Evolutionary conservation across 306 rosid species (phyloP).

Genomic region (Acacia melanoxylon): DNA sequence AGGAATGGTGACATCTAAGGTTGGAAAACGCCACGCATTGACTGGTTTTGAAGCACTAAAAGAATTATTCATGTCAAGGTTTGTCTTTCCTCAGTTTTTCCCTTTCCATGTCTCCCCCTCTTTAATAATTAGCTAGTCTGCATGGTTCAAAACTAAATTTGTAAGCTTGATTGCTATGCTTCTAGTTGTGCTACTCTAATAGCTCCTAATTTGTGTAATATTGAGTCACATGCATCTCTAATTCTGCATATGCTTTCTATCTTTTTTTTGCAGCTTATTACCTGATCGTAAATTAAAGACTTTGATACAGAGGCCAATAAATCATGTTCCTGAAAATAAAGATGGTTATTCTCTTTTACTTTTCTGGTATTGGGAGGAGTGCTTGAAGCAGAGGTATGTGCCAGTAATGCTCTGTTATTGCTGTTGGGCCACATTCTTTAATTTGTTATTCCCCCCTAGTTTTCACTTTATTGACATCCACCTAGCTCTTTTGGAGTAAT

Average conservation of each 20-base stretch:
- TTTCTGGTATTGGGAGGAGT: conserved; percentile 96
- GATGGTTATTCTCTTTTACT: conserved; percentile 92
- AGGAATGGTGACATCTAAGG: conserved; percentile 99
- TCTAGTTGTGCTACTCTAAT: not conserved
- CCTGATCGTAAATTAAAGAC: conserved; percentile 91
- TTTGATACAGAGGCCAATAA: conserved; percentile 67
- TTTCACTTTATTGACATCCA: not conserved
- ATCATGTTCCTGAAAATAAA: conserved; percentile 73
- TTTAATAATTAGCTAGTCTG: not conserved
- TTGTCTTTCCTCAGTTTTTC: not conserved
- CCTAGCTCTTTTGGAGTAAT: conserved; percentile 23
- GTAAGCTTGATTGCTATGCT: not conserved
- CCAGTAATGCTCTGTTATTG: conserved; percentile 6
- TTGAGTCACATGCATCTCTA: conserved; percentile 4
- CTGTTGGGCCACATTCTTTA: conserved; percentile 6
- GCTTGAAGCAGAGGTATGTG: conserved; percentile 87
- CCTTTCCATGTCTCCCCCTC: not conserved
- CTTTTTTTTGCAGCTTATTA: conserved; percentile 58
- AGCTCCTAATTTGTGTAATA: not conserved
- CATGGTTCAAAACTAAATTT: not conserved
- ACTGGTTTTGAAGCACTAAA: conserved; percentile 88
- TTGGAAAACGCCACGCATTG: conserved; percentile 93
- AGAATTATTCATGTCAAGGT: conserved; percentile 89
- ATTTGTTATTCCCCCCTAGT: not conserved
- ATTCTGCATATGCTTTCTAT: conserved; percentile 6